Base-by-base conservation (phyloP, 2,329 filamentous ascomycete species). In the Corinectria fuckeliana region DNA sequence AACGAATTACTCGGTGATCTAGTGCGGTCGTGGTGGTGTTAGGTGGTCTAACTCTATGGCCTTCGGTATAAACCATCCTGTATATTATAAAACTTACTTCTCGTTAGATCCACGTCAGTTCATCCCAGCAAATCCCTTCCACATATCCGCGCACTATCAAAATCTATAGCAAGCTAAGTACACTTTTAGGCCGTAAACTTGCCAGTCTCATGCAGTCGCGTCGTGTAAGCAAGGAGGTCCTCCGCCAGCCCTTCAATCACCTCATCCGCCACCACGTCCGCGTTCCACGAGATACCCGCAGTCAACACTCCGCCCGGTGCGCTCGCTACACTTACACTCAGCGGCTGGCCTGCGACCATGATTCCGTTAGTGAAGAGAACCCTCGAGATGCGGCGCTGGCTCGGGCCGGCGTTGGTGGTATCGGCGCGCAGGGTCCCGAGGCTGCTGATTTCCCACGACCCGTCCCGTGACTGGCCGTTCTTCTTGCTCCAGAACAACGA, bases 371-470 rank as follows among this genome's bases (percentile, higher is more conserved):
- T 77, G 66, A 86, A 85, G 13, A 85, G 63, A 16, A 76, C 69
- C n/a, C 81, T 76, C 4, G 75, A 74, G 21, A 85, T 76, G 3
- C 26, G 48, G 16, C 62, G 60, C 76, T 77, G 21, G 6, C 10
- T 30, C 25, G 38, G 25, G 11, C 25, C 7, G 21, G 34, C 23
- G 18, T 18, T 79, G 3, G 44, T 57, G 1, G 56, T 59, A 2
- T 32, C 59, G 1, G 42, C 20, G 5, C 72, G 66, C n/a, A 82
- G 66, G 13, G 74, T 73, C 1, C 85, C 84, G 5, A 85, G 59
- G 65, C 86, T 87, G 60, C 81, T 85, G 4, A 86, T 65, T 60
- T 82, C 80, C 79, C 82, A 86, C 1, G 81, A 80, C 3, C 66
- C 65, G 2, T 74, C 69, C 9, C 82, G 77, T 11, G 72, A 65